A percentile compares a stretch with the other conserved stretches of the same genome.
phyloP scores from a whole-genome alignment of 495 filamentous ascomycete genomes.

The Aspergillus affinis region DNA sequence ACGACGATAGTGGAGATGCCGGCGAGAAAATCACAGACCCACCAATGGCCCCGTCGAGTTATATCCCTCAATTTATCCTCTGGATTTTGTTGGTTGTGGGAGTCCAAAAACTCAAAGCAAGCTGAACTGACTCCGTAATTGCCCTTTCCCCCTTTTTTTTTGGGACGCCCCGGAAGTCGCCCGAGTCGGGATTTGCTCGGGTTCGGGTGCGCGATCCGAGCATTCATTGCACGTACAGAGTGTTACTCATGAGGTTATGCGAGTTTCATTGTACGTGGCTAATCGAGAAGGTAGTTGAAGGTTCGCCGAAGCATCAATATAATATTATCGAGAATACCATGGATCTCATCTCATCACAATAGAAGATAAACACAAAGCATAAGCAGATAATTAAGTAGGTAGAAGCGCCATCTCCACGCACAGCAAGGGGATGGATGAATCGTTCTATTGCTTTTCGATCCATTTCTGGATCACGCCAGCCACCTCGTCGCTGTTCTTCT shows the following conservation, averaged over 20 bases:
- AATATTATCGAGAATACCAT: not conserved
- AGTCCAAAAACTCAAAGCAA: not conserved
- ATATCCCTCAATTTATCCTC: not conserved
- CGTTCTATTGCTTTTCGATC: slow-evolving; percentile 27
- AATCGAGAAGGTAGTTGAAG: too few relatives aligned
- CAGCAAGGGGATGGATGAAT: too few relatives aligned
- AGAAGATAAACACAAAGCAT: not conserved
- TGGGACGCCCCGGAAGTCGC: not conserved
- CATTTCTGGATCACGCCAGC: slow-evolving; percentile 41
- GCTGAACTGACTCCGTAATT: not conserved
- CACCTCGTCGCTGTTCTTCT: slow-evolving; percentile 57
- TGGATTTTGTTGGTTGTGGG: not conserved
- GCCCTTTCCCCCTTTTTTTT: not conserved
- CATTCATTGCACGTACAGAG: too few relatives aligned
- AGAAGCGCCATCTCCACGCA: too few relatives aligned
- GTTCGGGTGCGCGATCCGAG: not conserved
- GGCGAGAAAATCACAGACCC: not conserved
- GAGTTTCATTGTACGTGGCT: too few relatives aligned
- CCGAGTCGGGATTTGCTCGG: not conserved
- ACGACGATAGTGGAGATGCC: not conserved
- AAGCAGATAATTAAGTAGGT: too few relatives aligned
- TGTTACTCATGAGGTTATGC: too few relatives aligned
- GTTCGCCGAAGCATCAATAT: not conserved
- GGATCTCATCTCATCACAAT: not conserved
- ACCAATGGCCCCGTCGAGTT: not conserved